Base-by-base conservation (phyloP, 306 rosid genomes). In the Gleditsia sinensis region DNA sequence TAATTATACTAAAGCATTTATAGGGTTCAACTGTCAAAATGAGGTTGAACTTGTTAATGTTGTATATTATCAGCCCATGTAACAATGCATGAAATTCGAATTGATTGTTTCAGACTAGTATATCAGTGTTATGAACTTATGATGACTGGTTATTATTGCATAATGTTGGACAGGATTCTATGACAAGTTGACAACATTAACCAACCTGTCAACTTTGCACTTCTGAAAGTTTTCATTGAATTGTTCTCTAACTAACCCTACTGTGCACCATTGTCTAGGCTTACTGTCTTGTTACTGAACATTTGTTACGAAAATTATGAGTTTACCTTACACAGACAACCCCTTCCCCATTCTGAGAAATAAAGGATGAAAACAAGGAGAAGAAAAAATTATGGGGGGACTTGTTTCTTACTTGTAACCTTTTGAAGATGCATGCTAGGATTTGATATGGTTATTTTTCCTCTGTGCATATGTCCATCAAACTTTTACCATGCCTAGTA, bases 11-110 rank as follows among this genome's bases (percentile, higher is more conserved):
- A 37, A 60, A 39, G 59, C 40, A 21, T 58, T 59, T 39, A 23
- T 54, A 23, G 60, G 64, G 14, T 4, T 32, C 54, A 39, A 14
- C 48, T 50, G 49, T 25, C 60, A 49, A 30, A 62, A 34, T 40
- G 64, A 46, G 32, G 72, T 58, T 70, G 40, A 19, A 49, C 14
- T 20, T 23, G 54, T 78, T 78, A 69, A 48, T 39, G 27, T 51
- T 69, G 62, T 54, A 11, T 33, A 45, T 63, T 80, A 58, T 34
- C 33, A 24, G 54, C 32, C 16, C 7, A 39, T 46, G 21, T 3
- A 56, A 36, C 27, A 56, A 27, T 45, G 48, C 61, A 19, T 25
- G 5, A 11, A 46, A 17, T 60, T 54, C 67, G 27, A 20, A 17
- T 56, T 13, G 9, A 17, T 49, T 27, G 10, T 27, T 13, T 25